Base-by-base conservation (phyloP, 192 early-diverging fungal species). In the Rhizophagus sp. region DNA sequence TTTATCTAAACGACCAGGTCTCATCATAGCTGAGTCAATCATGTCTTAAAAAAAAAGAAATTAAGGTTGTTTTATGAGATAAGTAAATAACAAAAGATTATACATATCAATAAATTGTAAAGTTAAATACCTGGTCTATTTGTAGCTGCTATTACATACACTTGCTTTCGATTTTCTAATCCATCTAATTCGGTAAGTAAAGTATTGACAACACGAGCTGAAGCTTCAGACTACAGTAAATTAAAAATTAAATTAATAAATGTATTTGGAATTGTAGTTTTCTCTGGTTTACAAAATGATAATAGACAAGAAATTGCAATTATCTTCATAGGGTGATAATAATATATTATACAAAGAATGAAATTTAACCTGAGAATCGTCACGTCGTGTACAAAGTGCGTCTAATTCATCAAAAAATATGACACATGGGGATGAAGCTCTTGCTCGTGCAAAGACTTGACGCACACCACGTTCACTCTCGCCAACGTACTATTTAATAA, bases 361-460 rank as follows among this genome's bases (percentile, higher is more conserved):
- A 25, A 34, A 4, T 49, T 36, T 76, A 87, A 95, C 93, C 90
- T 96, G 93, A 63, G 91, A 87, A 61, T 98, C 96, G 80, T 96
- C 94, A 72, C 95, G 96, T 72, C 95, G 89, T 64, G 96, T 91
- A 80, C 94, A 96, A 47, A 99, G 88, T 1, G 97, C 97, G 81
- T 99, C 98, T 25, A 99, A 86, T 84, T 99, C 97, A 80, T 99
- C 98, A 87, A 99, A 98, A 82, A 98, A 99, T 44, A 99, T 93
- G 3, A 99, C 94, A 81, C 98, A 99, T 17, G 98, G 97, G 15
- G 93, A 90, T 4, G 97, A 98, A 1, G 96, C 93, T 62, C 94
- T 91, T 9, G 98, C 98, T 30, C 98, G 89, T 33, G 94, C 89
- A 88, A 99, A 99, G 24, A 99, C 98, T 83, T 94, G 94, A 33